Evolutionary conservation across 768 basidiomycete genomes (phyloP).

Genomic region (Cyclocybe aegerita): DNA sequence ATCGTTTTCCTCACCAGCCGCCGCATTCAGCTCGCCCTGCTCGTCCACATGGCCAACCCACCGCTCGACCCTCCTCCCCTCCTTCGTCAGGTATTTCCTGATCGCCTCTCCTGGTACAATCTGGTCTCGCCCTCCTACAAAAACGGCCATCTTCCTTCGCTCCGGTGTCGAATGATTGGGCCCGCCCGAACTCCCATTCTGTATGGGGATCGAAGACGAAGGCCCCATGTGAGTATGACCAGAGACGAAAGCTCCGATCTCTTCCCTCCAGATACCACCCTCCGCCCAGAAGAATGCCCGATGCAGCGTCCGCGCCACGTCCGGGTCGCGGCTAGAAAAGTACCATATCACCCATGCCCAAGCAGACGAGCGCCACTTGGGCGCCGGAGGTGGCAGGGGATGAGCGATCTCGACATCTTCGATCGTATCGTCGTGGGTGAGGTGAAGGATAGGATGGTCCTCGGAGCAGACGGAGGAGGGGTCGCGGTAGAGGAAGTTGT

Average conservation of each 20-base stretch:
- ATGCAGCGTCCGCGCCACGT: slow-evolving; percentile 56
- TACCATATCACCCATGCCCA: slow-evolving; percentile 68
- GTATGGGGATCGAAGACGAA: background rate
- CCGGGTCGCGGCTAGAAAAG: slow-evolving; percentile 62
- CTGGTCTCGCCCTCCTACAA: slow-evolving; percentile 39
- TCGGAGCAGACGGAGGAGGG: slow-evolving; percentile 15
- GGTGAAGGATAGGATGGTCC: no score
- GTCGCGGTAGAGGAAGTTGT: slow-evolving; percentile 64
- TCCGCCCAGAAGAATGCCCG: slow-evolving; percentile 70
- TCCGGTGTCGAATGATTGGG: background rate
- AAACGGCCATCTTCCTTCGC: slow-evolving; percentile 29
- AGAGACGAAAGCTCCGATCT: slow-evolving; percentile 35
- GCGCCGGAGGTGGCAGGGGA: background rate
- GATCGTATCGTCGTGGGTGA: slow-evolving; percentile 1
- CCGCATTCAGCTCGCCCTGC: background rate
- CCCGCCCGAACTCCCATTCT: background rate
- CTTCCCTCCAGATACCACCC: slow-evolving; percentile 59
- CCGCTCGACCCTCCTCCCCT: slow-evolving; percentile 16
- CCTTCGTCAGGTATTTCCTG: slow-evolving; percentile 33
- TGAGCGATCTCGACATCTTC: background rate
- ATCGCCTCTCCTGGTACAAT: slow-evolving; percentile 36
- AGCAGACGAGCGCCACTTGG: slow-evolving; percentile 27
- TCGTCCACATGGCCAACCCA: slow-evolving; percentile 21
- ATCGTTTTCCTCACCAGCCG: slow-evolving; percentile 3
- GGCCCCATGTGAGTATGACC: background rate